A percentile compares a stretch with the other conserved stretches of the same genome.
Conservation (phyloP, 345 rosid species). For the Melastoma malabathricum region DNA sequence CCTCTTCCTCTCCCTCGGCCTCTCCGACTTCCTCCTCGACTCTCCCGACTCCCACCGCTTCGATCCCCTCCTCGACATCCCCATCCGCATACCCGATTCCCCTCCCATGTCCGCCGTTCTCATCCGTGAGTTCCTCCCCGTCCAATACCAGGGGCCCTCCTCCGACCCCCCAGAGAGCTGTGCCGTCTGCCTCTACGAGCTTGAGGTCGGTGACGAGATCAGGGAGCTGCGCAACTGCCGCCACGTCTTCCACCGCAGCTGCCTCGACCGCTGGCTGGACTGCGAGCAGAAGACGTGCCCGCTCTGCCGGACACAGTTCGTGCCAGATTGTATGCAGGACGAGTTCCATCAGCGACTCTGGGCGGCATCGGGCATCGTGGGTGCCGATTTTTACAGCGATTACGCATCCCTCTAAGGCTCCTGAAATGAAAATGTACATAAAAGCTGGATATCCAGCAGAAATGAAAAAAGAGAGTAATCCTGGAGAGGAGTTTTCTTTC, state of each 20-base stretch:
- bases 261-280: slow-evolving; percentile 97
- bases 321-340: slow-evolving; percentile 72
- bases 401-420: slow-evolving; percentile 26
- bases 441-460: too few relatives aligned
- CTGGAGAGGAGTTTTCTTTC: too few relatives aligned
- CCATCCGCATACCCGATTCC: slow-evolving; percentile 6
- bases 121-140: slow-evolving; percentile 78
- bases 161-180: slow-evolving; percentile 56
- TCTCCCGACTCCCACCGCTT: slow-evolving; percentile 68
- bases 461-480: too few relatives aligned
- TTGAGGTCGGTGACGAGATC: slow-evolving; percentile 65
- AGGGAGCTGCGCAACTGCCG: slow-evolving; percentile 64
- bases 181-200: slow-evolving; percentile 76
- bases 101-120: slow-evolving; percentile 56
- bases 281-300: slow-evolving; percentile 85
- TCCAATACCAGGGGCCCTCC: slow-evolving; percentile 47
- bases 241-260: slow-evolving; percentile 71
- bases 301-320: slow-evolving; percentile 68
- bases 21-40: slow-evolving; percentile 23
- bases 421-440: too few relatives aligned
- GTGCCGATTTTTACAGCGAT: slow-evolving; percentile 40
- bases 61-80: slow-evolving; percentile 35
- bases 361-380: slow-evolving; percentile 15
- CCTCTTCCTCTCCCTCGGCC: slow-evolving; percentile 19
- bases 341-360: slow-evolving; percentile 74